Evolutionary conservation across 2,329 filamentous ascomycete genomes (phyloP).

Genomic region (Fonsecaea multimorphosa): DNA sequence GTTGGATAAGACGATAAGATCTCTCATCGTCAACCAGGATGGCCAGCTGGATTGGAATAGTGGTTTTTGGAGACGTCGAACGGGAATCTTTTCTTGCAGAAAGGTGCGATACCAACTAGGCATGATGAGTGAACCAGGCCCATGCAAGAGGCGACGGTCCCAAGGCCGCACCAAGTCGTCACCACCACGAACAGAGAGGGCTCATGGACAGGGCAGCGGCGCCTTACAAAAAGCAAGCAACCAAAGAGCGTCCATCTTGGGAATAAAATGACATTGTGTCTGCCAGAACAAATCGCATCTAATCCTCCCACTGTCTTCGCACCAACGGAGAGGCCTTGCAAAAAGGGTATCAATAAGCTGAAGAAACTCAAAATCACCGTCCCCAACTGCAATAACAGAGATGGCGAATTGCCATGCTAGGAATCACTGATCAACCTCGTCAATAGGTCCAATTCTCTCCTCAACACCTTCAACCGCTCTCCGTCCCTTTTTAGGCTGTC

Average conservation of each 20-base stretch:
- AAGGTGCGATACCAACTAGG: neutral
- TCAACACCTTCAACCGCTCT: conserved; percentile 35
- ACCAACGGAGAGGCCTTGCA: neutral
- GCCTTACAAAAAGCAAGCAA: neutral
- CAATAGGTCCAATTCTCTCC: conserved; percentile 35
- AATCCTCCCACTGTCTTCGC: neutral
- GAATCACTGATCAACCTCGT: conserved; percentile 27
- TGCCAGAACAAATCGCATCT: neutral
- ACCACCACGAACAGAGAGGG: neutral
- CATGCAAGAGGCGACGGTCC: neutral
- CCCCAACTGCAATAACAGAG: neutral
- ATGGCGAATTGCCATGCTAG: neutral
- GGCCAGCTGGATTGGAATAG: neutral
- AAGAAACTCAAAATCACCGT: neutral
- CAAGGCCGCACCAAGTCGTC: neutral
- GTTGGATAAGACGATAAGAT: neutral
- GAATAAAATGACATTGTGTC: neutral
- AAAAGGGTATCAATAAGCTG: neutral
- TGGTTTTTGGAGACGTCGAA: neutral
- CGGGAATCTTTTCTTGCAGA: neutral
- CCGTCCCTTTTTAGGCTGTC: conserved; percentile 29
- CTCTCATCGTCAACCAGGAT: neutral
- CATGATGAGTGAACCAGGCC: neutral
- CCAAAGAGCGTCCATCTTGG: neutral
- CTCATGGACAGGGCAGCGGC: neutral